These are phyloP conservation scores for Corymbia citriodora DNA, from an alignment of 441 rosid genomes.

Conservation along the genomic window DNA sequence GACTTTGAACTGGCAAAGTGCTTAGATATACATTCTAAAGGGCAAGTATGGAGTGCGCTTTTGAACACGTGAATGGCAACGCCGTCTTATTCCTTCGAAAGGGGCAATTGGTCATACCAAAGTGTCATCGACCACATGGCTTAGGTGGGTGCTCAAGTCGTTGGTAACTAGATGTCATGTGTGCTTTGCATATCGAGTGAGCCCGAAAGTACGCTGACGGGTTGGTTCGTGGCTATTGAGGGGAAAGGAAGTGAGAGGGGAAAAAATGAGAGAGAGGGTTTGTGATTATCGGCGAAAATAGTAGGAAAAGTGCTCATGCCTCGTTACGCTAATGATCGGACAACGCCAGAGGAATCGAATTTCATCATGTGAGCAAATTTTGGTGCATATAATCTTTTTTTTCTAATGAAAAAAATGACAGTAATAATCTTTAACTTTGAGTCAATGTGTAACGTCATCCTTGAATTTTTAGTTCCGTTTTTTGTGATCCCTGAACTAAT, in stretches of 20 bases:
- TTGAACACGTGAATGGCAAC: neutral
- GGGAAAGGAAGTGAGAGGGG: neutral
- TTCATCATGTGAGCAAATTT: neutral
- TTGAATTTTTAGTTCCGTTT: neutral
- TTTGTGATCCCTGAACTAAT: neutral
- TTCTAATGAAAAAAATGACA: neutral
- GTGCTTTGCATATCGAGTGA: neutral
- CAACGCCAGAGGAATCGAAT: neutral
- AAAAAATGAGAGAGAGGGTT: neutral
- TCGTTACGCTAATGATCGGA: neutral
- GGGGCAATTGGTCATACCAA: neutral
- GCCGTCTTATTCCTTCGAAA: neutral
- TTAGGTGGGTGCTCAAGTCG: neutral
- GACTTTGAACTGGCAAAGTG: neutral
- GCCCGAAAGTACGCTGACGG: neutral
- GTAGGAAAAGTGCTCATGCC: neutral
- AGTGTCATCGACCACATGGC: neutral
- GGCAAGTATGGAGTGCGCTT: neutral
- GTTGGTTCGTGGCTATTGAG: neutral
- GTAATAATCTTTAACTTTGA: neutral
- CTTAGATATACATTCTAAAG: neutral
- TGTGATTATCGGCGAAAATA: neutral
- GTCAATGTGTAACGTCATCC: neutral
- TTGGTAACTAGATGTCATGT: neutral
- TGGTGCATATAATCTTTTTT: neutral